phyloP scores from a whole-genome alignment of 441 rosid genomes.

The Gossypium gossypioides region DNA sequence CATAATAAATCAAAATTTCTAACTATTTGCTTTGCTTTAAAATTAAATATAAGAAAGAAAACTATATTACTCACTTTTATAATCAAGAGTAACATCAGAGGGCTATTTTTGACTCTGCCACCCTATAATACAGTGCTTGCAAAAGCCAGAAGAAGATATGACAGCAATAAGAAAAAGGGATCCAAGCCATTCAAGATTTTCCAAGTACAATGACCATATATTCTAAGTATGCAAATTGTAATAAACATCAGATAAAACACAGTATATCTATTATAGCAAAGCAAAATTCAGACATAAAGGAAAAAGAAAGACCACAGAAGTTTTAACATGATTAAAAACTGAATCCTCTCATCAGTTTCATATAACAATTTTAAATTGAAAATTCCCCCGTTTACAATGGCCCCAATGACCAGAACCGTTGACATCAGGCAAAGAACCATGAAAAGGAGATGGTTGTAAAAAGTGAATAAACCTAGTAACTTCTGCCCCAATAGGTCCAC shows the following conservation, averaged over 20 bases:
- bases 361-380: background rate
- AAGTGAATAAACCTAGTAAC: constrained; percentile 38
- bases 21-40: too few relatives aligned
- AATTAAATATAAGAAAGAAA: too few relatives aligned
- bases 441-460: background rate
- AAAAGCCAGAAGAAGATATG: background rate
- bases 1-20: too few relatives aligned
- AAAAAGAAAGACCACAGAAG: background rate
- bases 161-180: background rate
- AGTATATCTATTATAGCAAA: background rate
- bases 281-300: background rate
- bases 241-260: background rate
- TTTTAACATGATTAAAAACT: background rate
- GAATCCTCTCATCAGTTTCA: background rate
- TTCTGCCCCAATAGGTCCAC: constrained; percentile 98
- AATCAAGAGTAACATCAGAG: background rate
- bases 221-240: background rate
- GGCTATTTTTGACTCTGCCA: background rate
- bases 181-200: background rate
- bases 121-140: background rate
- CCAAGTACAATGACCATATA: background rate
- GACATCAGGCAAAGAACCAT: background rate
- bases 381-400: background rate
- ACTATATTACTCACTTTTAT: too few relatives aligned
- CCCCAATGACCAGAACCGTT: background rate